Conservation (phyloP, 2,329 filamentous ascomycete genomes). For the Exophiala spinifera region DNA sequence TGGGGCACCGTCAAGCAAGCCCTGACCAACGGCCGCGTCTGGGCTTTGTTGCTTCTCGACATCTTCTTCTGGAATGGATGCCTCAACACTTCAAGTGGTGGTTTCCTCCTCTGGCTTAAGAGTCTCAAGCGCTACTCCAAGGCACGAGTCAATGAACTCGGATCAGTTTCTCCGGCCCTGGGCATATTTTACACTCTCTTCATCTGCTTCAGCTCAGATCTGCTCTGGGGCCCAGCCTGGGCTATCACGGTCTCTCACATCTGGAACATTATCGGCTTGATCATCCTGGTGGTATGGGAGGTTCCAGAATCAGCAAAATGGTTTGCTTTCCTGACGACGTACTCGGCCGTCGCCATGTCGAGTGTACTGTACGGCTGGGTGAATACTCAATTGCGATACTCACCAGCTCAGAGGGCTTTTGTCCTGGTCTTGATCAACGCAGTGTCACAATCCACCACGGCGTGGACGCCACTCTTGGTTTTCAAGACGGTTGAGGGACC, state of each 20-base stretch:
- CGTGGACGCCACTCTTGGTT: conserved; percentile 54
- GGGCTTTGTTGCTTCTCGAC: conserved; percentile 43
- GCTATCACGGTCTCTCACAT: conserved; percentile 47
- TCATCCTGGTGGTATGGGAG: conserved; percentile 32
- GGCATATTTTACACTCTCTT: conserved; percentile 37
- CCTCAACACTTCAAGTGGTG: conserved; percentile 40
- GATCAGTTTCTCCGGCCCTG: conserved; percentile 44
- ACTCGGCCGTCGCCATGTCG: conserved; percentile 14
- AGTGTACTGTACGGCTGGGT: conserved; percentile 34
- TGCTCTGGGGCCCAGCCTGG: conserved; percentile 11
- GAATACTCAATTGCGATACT: conserved; percentile 49
- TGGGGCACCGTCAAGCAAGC: conserved; percentile 38
- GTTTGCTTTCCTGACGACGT: conserved; percentile 17
- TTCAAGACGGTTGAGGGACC: conserved; percentile 49
- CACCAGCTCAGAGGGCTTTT: conserved; percentile 49
- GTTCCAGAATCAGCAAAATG: conserved; percentile 28
- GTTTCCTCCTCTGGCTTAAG: conserved; percentile 44
- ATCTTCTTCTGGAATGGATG: conserved; percentile 42
- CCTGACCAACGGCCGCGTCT: conserved; percentile 44
- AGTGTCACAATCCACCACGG: conserved; percentile 54
- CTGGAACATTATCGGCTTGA: conserved; percentile 32
- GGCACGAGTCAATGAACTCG: conserved; percentile 47
- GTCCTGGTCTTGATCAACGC: conserved; percentile 52
- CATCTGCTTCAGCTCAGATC: conserved; percentile 17
- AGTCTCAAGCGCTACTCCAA: conserved; percentile 40